Conservation (phyloP, 2,329 filamentous ascomycete genomes). For the Xylariaceae sp. region DNA sequence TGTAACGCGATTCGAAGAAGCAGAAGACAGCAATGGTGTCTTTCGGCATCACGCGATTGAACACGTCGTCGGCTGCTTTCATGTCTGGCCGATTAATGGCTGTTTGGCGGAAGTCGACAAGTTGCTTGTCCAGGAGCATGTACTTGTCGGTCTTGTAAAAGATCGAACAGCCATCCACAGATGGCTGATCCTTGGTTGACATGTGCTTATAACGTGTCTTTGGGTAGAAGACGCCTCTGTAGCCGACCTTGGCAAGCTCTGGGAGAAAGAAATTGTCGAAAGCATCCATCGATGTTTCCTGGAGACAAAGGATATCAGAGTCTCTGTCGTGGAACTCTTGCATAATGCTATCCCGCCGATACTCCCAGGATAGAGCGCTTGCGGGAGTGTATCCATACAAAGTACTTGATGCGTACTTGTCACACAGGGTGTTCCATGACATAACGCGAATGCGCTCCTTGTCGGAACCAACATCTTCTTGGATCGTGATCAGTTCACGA, state of each 20-base stretch:
- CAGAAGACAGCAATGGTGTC: slow-evolving; percentile 92
- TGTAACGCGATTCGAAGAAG: slow-evolving; percentile 87
- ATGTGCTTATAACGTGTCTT: slow-evolving; percentile 88
- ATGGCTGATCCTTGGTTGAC: slow-evolving; percentile 78
- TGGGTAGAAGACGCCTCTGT: slow-evolving; percentile 91
- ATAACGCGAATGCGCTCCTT: slow-evolving; percentile 75
- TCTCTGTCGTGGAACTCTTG: slow-evolving; percentile 73
- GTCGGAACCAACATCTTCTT: slow-evolving; percentile 54
- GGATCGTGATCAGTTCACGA: slow-evolving; percentile 74
- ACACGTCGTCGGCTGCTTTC: slow-evolving; percentile 95
- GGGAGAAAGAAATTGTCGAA: slow-evolving; percentile 88
- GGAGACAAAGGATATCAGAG: slow-evolving; percentile 85
- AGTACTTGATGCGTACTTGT: slow-evolving; percentile 79
- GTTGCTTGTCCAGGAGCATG: slow-evolving; percentile 86
- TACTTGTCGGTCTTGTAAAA: slow-evolving; percentile 97
- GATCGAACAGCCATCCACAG: slow-evolving; percentile 93
- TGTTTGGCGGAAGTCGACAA: slow-evolving; percentile 85
- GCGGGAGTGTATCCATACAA: slow-evolving; percentile 89
- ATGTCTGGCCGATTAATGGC: slow-evolving; percentile 94
- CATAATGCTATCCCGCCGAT: slow-evolving; percentile 75
- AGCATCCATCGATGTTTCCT: slow-evolving; percentile 88
- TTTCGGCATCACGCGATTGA: slow-evolving; percentile 97
- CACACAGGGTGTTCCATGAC: slow-evolving; percentile 94
- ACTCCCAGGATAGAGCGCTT: slow-evolving; percentile 78
- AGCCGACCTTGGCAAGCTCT: slow-evolving; percentile 79